Base-by-base conservation (phyloP, 352 stramenopile species). In the Pythium grandisporangium region DNA sequence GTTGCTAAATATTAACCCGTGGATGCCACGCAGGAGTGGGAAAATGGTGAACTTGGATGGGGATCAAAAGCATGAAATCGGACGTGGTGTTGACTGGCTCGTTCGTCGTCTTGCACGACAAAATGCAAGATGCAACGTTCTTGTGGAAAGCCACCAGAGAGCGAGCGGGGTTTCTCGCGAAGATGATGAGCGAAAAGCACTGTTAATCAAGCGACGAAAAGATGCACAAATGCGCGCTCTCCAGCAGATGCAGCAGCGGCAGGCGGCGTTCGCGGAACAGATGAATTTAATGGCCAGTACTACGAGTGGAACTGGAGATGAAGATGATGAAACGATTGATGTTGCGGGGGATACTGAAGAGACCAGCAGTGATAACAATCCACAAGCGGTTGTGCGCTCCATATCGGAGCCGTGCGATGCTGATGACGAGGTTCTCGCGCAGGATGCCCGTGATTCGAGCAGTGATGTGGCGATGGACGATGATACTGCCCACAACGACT, bases 21-120 rank as follows among this genome's bases (percentile, higher is more conserved):
- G 77, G 77, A 72, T 72, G 0, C 45, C 41, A 25, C 66, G 68
- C 19, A 61, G 62, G 30, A 59, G 69, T 23, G 62, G 58, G 25
- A 73, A 64, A 16, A 74, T 69, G 58, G 69, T 73, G 13, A 73
- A 72, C 25, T 41, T 90, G 20, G 77, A 90, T 33, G 77, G 77
- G 10, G 77, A 90, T 47, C 77, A 87, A 39, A 90, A 90, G 44
- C 77, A 90, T 45, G 77, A 90, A 53, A 80, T 87, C 37, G 77
- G 77, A 14, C 73, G 77, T 32, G 77, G 70, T 0, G 64, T 90
- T 23, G 77, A 90, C 46, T 90, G 77, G 77, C 42, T 90, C 12
- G 43, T 87, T n/a, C 77, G 84, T 46, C 61, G 77, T 0, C 39
- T 87, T 5, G 69, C 69, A 12, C 68, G 71, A 17, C 55, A 81